Conservation (phyloP, 208 protist species). For the Perkinsela sp. region DNA sequence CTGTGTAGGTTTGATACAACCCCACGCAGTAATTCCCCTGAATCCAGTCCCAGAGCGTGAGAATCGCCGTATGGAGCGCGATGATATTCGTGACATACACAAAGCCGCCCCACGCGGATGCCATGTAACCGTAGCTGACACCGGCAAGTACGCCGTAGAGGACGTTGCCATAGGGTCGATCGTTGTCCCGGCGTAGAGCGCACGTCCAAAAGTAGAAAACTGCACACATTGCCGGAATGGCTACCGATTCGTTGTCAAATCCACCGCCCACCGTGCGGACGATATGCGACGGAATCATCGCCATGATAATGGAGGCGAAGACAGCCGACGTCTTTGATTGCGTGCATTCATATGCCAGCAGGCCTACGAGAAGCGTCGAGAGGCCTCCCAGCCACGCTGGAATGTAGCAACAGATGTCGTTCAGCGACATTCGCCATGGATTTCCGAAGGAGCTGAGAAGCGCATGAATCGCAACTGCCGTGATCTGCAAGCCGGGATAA, state of each 20-base stretch:
- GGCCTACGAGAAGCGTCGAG: slow-evolving; percentile 44
- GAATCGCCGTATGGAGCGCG: slow-evolving; percentile 61
- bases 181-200: slow-evolving; percentile 12
- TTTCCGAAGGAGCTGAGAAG: slow-evolving; percentile 29
- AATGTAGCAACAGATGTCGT: slow-evolving; percentile 81
- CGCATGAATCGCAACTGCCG: slow-evolving; percentile 63
- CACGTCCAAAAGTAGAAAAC: slow-evolving; percentile 72
- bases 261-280: slow-evolving; percentile 88
- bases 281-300: slow-evolving; percentile 53
- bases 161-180: slow-evolving; percentile 14
- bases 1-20: slow-evolving; percentile 72
- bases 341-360: slow-evolving; percentile 27
- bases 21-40: slow-evolving; percentile 34
- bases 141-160: slow-evolving; percentile 20
- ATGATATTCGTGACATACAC: slow-evolving; percentile 92
- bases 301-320: slow-evolving; percentile 36
- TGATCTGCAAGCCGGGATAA: slow-evolving; percentile 89
- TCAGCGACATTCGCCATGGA: slow-evolving; percentile 36
- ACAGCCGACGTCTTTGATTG: slow-evolving; percentile 41
- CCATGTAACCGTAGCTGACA: slow-evolving; percentile 64
- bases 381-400: slow-evolving; percentile 72
- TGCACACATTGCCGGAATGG: slow-evolving; percentile 78
- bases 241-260: slow-evolving; percentile 93
- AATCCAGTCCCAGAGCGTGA: slow-evolving; percentile 38
- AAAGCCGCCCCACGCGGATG: slow-evolving; percentile 85